Evolutionary conservation across 306 rosid species (phyloP), one percentile per base, ranked within the genome.

Genomic region (Cucurbita maxima): DNA sequence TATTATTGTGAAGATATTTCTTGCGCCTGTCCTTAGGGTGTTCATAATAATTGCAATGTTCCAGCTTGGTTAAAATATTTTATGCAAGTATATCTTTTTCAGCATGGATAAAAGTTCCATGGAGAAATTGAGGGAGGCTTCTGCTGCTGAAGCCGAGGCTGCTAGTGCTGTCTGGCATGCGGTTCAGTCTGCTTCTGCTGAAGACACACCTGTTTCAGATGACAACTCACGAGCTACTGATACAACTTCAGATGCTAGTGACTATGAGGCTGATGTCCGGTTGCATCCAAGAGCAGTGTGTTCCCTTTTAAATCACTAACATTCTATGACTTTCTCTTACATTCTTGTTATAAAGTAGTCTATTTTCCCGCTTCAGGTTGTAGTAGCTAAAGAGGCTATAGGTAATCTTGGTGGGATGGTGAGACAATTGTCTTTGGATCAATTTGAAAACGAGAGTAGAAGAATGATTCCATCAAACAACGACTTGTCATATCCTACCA

Each of bases 131-230:
- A 87, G 99, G 84, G 90, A 89, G 81, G 99, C 99, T 81, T 95
- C 99, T 71, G 97, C 99, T 79, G 99, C 97, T 44, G 99, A 95
- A 88, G 99, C 99, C 58, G 96, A 89, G 90, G 99, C 86, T 56
- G 99, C 97, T 8, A 82, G 73, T 83, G 97, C 99, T 79, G 97
- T 91, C 72, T 95, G 99, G 99, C 97, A 91, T 75, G 88, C 96
- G 45, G 86, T 84, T 79, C 96, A 89, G 78, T 61, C 83, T 50
- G 75, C 86, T 71, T 79, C 90, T 70, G 78, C 87, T 71, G 97
- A 89, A 81, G 97, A 86, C 83, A 84, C 96, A 73, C 89, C 90
- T 57, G 81, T 83, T 55, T 95, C 96, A 54, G 97, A 87, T 79
- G 92, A 87, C 74, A 85, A 87, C 85, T 91, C 99, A 14, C 97